These are phyloP conservation scores for Xylaria multiplex DNA, from an alignment of 2,329 filamentous ascomycete genomes.

Conservation along the genomic window DNA sequence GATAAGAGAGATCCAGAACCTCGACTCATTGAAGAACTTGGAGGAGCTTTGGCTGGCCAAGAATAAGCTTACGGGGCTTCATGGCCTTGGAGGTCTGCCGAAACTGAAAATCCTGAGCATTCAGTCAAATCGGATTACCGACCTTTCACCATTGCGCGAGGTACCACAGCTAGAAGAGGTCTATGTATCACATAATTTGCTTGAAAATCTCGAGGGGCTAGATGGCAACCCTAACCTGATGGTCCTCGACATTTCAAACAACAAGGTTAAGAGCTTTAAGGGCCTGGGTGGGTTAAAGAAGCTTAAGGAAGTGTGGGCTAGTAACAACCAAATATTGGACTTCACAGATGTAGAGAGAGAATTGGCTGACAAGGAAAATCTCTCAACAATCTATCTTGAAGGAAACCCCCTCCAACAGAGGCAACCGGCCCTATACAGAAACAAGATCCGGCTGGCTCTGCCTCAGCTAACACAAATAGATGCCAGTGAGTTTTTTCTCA, in stretches of 20 bases:
- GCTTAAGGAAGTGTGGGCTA: constrained; percentile 94
- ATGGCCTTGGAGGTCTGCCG: constrained; percentile 76
- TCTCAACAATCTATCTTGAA: constrained; percentile 96
- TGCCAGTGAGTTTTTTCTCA: constrained; percentile 77
- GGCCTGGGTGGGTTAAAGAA: constrained; percentile 75
- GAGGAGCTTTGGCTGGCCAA: constrained; percentile 94
- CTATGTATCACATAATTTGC: constrained; percentile 94
- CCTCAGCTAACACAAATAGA: constrained; percentile 94
- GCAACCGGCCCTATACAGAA: constrained; percentile 86
- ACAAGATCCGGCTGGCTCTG: constrained; percentile 88
- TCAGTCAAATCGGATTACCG: constrained; percentile 90
- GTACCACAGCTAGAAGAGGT: constrained; percentile 86
- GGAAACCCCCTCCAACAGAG: constrained; percentile 87
- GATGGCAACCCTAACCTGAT: constrained; percentile 73
- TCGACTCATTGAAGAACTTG: constrained; percentile 80
- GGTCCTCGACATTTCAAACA: constrained; percentile 89
- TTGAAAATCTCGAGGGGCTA: constrained; percentile 80
- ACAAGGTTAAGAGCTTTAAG: constrained; percentile 78
- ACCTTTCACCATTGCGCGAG: constrained; percentile 78
- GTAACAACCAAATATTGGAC: constrained; percentile 82
- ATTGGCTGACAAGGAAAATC: constrained; percentile 78
- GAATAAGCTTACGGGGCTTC: constrained; percentile 91
- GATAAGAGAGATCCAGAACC: constrained; percentile 86
- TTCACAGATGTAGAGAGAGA: constrained; percentile 85
- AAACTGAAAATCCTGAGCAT: constrained; percentile 91